phyloP scores from a whole-genome alignment of 2,329 filamentous ascomycete genomes.

The Alternaria conjuncta region DNA sequence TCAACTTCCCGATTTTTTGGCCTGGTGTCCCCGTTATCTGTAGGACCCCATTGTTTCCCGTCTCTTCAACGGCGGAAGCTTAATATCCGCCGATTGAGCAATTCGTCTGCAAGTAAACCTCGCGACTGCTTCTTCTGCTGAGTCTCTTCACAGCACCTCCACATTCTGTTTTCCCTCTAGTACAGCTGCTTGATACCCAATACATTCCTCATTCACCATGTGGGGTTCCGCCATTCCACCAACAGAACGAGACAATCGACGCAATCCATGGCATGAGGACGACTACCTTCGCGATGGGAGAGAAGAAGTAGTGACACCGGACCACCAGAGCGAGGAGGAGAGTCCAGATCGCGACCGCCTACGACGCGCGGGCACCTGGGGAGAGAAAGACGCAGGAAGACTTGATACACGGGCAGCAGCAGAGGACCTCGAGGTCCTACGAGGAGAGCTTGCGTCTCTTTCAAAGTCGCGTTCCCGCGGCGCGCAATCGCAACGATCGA shows the following conservation, averaged over 20 bases:
- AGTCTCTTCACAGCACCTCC: not conserved
- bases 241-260: conserved; percentile 29
- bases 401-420: conserved; percentile 61
- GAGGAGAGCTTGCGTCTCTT: conserved; percentile 61
- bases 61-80: not conserved
- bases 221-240: conserved; percentile 28
- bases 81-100: not conserved
- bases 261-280: conserved; percentile 47
- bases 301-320: conserved; percentile 20
- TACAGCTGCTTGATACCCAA: not conserved
- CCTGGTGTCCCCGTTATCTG: not conserved
- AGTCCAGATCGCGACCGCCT: conserved; percentile 36
- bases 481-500: conserved; percentile 29
- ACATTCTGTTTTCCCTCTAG: not conserved
- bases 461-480: conserved; percentile 51
- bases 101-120: not conserved
- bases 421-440: conserved; percentile 65
- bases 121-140: not conserved
- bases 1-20: conserved; percentile 11
- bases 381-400: conserved; percentile 64
- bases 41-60: not conserved
- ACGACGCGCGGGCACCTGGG: conserved; percentile 62
- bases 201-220: conserved; percentile 20
- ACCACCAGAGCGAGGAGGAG: conserved; percentile 21
- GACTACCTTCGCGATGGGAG: conserved; percentile 24